Percentiles rank a stretch among this genome's conserved stretches.
Conservation (phyloP, 2,329 filamentous ascomycete genomes). For the Venturia nashicola region DNA sequence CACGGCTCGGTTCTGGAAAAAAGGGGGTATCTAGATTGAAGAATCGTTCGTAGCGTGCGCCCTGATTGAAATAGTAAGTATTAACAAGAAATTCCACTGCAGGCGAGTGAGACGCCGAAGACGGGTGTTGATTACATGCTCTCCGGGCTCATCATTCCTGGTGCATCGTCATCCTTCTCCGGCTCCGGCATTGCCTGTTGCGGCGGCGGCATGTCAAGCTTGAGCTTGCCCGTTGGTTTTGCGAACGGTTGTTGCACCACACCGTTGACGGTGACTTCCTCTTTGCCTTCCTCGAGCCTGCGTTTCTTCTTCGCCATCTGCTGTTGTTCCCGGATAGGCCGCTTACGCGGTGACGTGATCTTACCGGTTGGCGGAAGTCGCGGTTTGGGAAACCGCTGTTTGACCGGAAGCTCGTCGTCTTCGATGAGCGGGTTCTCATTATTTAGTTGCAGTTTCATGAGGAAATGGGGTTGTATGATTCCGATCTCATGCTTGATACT, state of each 20-base stretch:
- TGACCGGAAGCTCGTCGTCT: constrained; percentile 86
- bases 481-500: constrained; percentile 72
- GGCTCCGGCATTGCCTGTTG: constrained; percentile 50
- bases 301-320: constrained; percentile 81
- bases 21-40: neutral
- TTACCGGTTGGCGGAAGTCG: constrained; percentile 64
- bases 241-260: constrained; percentile 23
- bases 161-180: constrained; percentile 52
- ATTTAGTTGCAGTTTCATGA: constrained; percentile 75
- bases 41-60: neutral
- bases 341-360: constrained; percentile 74
- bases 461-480: constrained; percentile 82
- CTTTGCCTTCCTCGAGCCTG: constrained; percentile 43
- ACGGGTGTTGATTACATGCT: constrained; percentile 9
- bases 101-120: neutral
- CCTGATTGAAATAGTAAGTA: neutral
- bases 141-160: constrained; percentile 67
- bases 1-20: neutral
- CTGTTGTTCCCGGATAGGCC: constrained; percentile 69
- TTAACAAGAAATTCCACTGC: neutral
- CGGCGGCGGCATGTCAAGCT: constrained; percentile 32
- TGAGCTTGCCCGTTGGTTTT: constrained; percentile 45
- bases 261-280: constrained; percentile 15
- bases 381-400: constrained; percentile 61
- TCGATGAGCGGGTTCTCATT: constrained; percentile 74